A percentile compares a stretch with the other conserved stretches of the same genome.
These are phyloP conservation scores for Stenogyne calaminthoides DNA, from an alignment of 305 asterid species.

Conservation along the genomic window DNA sequence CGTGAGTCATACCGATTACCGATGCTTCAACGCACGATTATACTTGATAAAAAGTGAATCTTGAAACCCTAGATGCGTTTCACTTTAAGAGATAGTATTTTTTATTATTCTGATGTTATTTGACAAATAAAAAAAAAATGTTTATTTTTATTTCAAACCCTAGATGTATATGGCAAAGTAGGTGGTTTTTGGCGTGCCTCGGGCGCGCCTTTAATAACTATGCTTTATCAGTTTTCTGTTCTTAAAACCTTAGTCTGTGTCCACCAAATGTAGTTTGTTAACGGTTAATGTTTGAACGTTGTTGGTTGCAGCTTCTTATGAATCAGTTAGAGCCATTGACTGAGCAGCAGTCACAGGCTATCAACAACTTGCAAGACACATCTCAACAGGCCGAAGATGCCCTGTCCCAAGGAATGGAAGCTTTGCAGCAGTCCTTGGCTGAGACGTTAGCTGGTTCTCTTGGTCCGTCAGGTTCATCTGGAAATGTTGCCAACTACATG, in stretches of 20 bases:
- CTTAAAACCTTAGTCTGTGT: neutral
- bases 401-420: slow-evolving; percentile 71
- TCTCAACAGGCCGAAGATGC: slow-evolving; percentile 78
- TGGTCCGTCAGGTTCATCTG: slow-evolving; percentile 57
- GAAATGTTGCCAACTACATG: slow-evolving; percentile 74
- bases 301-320: slow-evolving; percentile 55
- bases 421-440: slow-evolving; percentile 70
- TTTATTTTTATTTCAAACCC: too few relatives aligned
- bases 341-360: slow-evolving; percentile 61
- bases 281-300: neutral
- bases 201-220: too few relatives aligned
- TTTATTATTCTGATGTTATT: too few relatives aligned
- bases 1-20: too few relatives aligned
- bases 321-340: slow-evolving; percentile 74
- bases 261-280: neutral
- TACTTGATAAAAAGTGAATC: too few relatives aligned
- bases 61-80: too few relatives aligned
- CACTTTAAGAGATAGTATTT: too few relatives aligned
- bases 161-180: too few relatives aligned
- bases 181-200: too few relatives aligned
- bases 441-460: slow-evolving; percentile 70
- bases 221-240: neutral
- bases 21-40: too few relatives aligned
- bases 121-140: too few relatives aligned
- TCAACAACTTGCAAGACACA: slow-evolving; percentile 66